These are phyloP conservation scores for Claviceps lovelessii DNA, from an alignment of 2,329 filamentous ascomycete genomes.

Conservation along the genomic window DNA sequence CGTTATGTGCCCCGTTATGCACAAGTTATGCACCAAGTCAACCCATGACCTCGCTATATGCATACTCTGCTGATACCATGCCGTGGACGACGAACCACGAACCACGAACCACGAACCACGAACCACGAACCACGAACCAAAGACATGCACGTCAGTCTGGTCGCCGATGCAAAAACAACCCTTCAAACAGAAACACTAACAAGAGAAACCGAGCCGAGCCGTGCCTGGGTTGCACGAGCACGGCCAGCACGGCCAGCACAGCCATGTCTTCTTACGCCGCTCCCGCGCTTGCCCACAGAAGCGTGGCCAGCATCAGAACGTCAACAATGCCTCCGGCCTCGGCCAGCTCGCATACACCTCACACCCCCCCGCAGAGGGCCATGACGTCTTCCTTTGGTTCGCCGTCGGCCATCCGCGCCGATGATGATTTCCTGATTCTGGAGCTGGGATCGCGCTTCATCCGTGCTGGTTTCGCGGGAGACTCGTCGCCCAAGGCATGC, in stretches of 20 bases:
- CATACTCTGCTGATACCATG: not conserved
- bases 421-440: conserved; percentile 74
- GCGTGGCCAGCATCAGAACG: conserved; percentile 42
- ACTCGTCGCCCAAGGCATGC: conserved; percentile 57
- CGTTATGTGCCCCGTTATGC: not conserved
- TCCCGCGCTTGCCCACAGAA: conserved; percentile 39
- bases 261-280: conserved; percentile 31
- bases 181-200: too few species aligned
- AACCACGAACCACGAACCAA: too few species aligned
- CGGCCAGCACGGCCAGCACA: conserved; percentile 10
- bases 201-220: not conserved
- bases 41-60: not conserved
- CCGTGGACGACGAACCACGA: too few species aligned
- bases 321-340: conserved; percentile 23
- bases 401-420: conserved; percentile 48
- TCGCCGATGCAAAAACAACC: too few species aligned
- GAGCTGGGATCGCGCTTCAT: conserved; percentile 71
- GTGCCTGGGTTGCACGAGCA: not conserved
- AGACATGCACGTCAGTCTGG: too few species aligned
- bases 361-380: conserved; percentile 41
- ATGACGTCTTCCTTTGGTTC: conserved; percentile 43
- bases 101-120: too few species aligned
- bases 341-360: conserved; percentile 33
- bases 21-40: not conserved
- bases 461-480: conserved; percentile 74